These are phyloP conservation scores for Ophiosphaerella herpotricha DNA, from an alignment of 2,329 filamentous ascomycete genomes.

Conservation along the genomic window DNA sequence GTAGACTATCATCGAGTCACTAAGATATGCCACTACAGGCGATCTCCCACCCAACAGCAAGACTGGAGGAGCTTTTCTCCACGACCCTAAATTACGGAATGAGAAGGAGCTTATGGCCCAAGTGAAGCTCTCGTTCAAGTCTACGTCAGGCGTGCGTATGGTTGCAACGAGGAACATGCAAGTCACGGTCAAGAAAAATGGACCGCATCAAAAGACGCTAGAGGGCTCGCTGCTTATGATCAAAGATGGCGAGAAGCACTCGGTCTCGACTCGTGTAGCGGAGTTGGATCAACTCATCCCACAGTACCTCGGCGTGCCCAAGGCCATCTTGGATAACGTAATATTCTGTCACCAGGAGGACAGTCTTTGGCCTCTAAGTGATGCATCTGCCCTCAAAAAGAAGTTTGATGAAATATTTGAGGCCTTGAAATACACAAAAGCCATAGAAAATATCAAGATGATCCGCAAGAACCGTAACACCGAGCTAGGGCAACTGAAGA, in stretches of 20 bases:
- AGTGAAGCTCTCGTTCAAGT: slow-evolving; percentile 85
- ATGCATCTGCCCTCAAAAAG: slow-evolving; percentile 83
- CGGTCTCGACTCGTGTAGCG: slow-evolving; percentile 77
- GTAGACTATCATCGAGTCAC: slow-evolving; percentile 92
- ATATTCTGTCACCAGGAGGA: slow-evolving; percentile 99
- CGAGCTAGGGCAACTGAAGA: slow-evolving; percentile 72
- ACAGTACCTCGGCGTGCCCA: slow-evolving; percentile 83
- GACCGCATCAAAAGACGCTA: slow-evolving; percentile 77
- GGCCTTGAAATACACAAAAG: slow-evolving; percentile 94
- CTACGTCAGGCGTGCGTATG: slow-evolving; percentile 76
- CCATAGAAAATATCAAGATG: slow-evolving; percentile 90
- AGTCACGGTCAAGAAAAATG: slow-evolving; percentile 82
- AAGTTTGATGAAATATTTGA: slow-evolving; percentile 98
- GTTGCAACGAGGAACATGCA: slow-evolving; percentile 84
- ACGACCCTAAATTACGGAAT: slow-evolving; percentile 90
- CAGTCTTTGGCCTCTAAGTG: slow-evolving; percentile 94
- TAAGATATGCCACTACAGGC: slow-evolving; percentile 97
- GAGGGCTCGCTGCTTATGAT: slow-evolving; percentile 78
- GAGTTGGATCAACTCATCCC: slow-evolving; percentile 86
- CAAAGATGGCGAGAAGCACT: slow-evolving; percentile 77
- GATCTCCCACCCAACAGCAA: slow-evolving; percentile 88
- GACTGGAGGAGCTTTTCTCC: slow-evolving; percentile 88
- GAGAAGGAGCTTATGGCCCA: slow-evolving; percentile 90
- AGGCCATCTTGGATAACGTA: slow-evolving; percentile 87
- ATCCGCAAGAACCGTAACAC: slow-evolving; percentile 82